Evolutionary conservation across 1,139 yeast genomes (phyloP).

Genomic region (Debaryomyces psychrophilus): DNA sequence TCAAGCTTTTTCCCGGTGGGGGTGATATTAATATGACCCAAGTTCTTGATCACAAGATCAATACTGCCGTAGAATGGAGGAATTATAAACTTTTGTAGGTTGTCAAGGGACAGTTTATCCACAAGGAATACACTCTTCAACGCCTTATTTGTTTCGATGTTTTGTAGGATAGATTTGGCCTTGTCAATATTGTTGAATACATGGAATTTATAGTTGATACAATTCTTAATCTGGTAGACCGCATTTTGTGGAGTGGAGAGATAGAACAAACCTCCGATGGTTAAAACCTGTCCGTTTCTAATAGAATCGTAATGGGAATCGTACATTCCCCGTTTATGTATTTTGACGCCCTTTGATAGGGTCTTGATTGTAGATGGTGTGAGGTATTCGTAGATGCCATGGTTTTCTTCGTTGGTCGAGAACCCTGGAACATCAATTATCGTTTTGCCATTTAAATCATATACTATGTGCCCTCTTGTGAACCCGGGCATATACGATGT

Average conservation of each 20-base stretch:
- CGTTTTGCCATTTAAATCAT: slow-evolving; percentile 31
- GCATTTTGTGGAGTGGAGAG: slow-evolving; percentile 43
- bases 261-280: slow-evolving; percentile 65
- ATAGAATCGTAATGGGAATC: slow-evolving; percentile 41
- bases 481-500: slow-evolving; percentile 58
- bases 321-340: slow-evolving; percentile 39
- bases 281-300: slow-evolving; percentile 48
- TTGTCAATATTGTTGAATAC: slow-evolving; percentile 33
- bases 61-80: slow-evolving; percentile 73
- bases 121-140: slow-evolving; percentile 36
- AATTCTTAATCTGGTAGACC: slow-evolving; percentile 46
- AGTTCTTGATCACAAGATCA: slow-evolving; percentile 67
- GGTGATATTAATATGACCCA: slow-evolving; percentile 67
- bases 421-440: slow-evolving; percentile 65
- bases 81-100: slow-evolving; percentile 48
- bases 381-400: slow-evolving; percentile 35
- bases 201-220: slow-evolving; percentile 34
- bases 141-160: slow-evolving; percentile 22
- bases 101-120: slow-evolving; percentile 30
- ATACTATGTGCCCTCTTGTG: slow-evolving; percentile 51
- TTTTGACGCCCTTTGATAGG: slow-evolving; percentile 40
- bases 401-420: slow-evolving; percentile 23
- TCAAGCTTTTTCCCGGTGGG: slow-evolving; percentile 56
- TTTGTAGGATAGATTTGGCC: slow-evolving; percentile 23
- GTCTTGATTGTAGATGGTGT: slow-evolving; percentile 35